Evolutionary conservation across 2,329 filamentous ascomycete species (phyloP).

Genomic region (Epichloe hybrida): DNA sequence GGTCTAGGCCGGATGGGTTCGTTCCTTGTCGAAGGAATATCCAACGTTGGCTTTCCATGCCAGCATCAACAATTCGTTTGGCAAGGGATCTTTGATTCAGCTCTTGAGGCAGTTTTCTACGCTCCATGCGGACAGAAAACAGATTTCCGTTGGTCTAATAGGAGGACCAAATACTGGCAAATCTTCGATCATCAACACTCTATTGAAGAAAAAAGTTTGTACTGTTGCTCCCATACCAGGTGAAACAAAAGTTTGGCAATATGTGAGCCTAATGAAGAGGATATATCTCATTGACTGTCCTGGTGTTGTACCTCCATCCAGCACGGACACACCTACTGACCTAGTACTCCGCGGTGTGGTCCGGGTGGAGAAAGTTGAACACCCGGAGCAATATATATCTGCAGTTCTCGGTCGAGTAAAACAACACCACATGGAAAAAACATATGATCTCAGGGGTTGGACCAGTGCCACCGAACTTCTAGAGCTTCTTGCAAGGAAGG

Average conservation of each 20-base stretch:
- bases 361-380: slow-evolving; percentile 87
- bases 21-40: slow-evolving; percentile 74
- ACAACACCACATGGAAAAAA: slow-evolving; percentile 77
- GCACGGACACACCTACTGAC: slow-evolving; percentile 71
- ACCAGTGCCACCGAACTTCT: slow-evolving; percentile 68
- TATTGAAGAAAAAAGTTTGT: slow-evolving; percentile 88
- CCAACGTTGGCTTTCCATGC: slow-evolving; percentile 93
- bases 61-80: slow-evolving; percentile 89
- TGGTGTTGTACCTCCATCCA: slow-evolving; percentile 84
- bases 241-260: slow-evolving; percentile 97
- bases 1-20: slow-evolving; percentile 79
- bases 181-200: slow-evolving; percentile 91
- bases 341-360: slow-evolving; percentile 85
- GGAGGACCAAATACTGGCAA: slow-evolving; percentile 79
- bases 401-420: slow-evolving; percentile 72
- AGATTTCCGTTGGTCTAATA: slow-evolving; percentile 84
- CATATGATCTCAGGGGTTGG: slow-evolving; percentile 78
- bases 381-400: slow-evolving; percentile 90
- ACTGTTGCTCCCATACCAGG: slow-evolving; percentile 89
- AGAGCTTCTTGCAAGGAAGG: slow-evolving; percentile 75
- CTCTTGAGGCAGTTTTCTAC: slow-evolving; percentile 86
- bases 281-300: slow-evolving; percentile 90
- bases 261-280: slow-evolving; percentile 87
- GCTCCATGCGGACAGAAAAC: slow-evolving; percentile 80
- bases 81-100: slow-evolving; percentile 86